Conservation (phyloP, 495 filamentous ascomycete genomes). For the Apodospora peruviana region DNA sequence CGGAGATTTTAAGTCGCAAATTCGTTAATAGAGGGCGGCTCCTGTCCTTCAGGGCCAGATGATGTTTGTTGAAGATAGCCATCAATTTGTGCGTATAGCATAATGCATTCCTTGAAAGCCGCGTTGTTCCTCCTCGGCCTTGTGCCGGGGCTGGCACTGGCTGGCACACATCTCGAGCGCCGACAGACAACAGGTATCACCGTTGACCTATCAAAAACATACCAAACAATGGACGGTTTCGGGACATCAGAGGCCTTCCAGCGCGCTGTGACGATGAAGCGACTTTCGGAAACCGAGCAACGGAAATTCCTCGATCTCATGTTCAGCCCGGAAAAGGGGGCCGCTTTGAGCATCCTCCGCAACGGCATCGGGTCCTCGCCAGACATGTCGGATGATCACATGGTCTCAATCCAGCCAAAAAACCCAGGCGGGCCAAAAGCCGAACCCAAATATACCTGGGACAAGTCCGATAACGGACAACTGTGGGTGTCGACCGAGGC, state of each 20-base stretch:
- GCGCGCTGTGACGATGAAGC: constrained; percentile 33
- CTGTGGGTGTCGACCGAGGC: constrained; percentile 46
- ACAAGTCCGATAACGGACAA: constrained; percentile 40
- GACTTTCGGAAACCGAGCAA: constrained; percentile 24
- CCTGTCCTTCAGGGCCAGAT: no score
- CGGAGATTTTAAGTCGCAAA: no score
- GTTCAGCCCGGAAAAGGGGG: constrained; percentile 41
- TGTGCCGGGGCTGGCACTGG: no score
- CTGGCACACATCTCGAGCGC: no score
- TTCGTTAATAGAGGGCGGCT: no score
- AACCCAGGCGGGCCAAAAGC: constrained; percentile 31
- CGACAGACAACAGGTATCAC: constrained; percentile 26
- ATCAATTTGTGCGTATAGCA: no score
- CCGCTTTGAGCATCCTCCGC: constrained; percentile 48
- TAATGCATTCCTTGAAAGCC: no score
- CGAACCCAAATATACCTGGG: constrained; percentile 37
- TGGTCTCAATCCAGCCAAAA: constrained; percentile 40
- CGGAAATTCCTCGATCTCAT: constrained; percentile 39
- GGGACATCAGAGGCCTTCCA: constrained; percentile 48
- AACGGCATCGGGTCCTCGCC: constrained; percentile 49
- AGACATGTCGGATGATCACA: constrained; percentile 31
- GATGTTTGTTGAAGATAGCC: no score
- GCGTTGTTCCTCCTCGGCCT: no score
- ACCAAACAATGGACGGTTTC: constrained; percentile 46
- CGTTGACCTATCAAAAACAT: constrained; percentile 31